Percentiles rank a stretch among this genome's conserved stretches.
Conservation (phyloP, 2,329 filamentous ascomycete species). For the Botryosphaeria dothidea region DNA sequence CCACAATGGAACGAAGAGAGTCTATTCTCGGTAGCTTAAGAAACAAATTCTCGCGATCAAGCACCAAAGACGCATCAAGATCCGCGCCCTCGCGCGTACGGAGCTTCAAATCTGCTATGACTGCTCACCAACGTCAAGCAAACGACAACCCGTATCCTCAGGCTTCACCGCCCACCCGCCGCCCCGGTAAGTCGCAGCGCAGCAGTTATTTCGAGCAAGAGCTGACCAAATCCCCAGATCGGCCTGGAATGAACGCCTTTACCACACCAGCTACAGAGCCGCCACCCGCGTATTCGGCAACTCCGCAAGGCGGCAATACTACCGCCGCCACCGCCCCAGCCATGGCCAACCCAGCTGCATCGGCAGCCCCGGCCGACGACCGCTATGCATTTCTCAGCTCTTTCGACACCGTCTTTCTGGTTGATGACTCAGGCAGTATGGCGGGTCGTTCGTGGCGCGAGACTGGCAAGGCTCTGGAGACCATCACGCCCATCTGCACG, state of each 20-base stretch:
- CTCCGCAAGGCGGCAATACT: constrained; percentile 21
- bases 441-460: constrained; percentile 73
- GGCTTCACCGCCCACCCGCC: constrained; percentile 36
- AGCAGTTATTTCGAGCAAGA: background rate
- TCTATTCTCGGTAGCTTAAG: constrained; percentile 29
- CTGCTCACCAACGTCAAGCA: constrained; percentile 24
- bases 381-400: constrained; percentile 72
- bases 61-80: constrained; percentile 18
- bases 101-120: constrained; percentile 23
- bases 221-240: constrained; percentile 24
- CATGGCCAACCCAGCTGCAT: constrained; percentile 3
- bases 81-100: constrained; percentile 20
- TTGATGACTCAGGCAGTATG: constrained; percentile 94
- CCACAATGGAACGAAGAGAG: constrained; percentile 10
- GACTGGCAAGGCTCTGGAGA: constrained; percentile 66
- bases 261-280: constrained; percentile 36
- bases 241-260: constrained; percentile 31
- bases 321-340: background rate
- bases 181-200: constrained; percentile 35
- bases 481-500: constrained; percentile 82
- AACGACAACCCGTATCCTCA: constrained; percentile 26
- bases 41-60: constrained; percentile 27
- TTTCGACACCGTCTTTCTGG: constrained; percentile 87
- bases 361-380: constrained; percentile 54
- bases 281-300: constrained; percentile 44